Base-by-base conservation (phyloP, 192 early-diverging fungal genomes). In the Rhizophagus prolifer region DNA sequence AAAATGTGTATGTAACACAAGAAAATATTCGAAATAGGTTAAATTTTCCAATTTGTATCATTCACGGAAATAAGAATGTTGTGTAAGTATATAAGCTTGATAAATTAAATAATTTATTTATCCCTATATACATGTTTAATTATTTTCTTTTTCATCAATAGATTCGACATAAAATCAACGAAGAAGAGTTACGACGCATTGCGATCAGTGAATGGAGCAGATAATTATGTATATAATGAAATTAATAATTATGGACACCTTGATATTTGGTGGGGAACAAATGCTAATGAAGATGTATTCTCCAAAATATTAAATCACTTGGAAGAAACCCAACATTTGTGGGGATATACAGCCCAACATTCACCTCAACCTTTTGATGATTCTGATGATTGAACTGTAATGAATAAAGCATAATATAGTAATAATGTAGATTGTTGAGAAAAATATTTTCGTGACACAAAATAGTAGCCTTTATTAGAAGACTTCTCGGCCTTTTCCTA, bases 1-100 rank as follows among this genome's bases (percentile, higher is more conserved):
- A 78, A 41, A 62, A 84, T 44, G 19, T 84, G 21, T 79, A 79
- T n/a, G 78, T 77, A 10, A 73, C 59, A 8, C 76, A 81, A 75
- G 72, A 84, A 36, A 61, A 81, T 31, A 64, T 78, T 66, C 67
- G 62, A 14, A 78, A 73, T 1, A 79, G 76, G 26, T 65, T 76
- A 23, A 81, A 84, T n/a, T 38, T 80, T 13, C 82, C 82, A 10
- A 79, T 84, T 31, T 26, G 78, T 30, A 68, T 81, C 36, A 81
- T 84, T 59, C 81, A 81, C 66, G 83, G 83, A 25, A 73, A 77
- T 38, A 84, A 84, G 79, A 84, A 79, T 50, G 78, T 75, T 25
- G 80, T 81, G 46, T 84, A 75, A 75, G 74, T 66, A 44, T 72
- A 38, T 8, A 38, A 38, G 36, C 5, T 38, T 38, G 3, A 3